These are phyloP conservation scores for Xylaria sp. DNA, from an alignment of 2,329 filamentous ascomycete species.

Conservation along the genomic window DNA sequence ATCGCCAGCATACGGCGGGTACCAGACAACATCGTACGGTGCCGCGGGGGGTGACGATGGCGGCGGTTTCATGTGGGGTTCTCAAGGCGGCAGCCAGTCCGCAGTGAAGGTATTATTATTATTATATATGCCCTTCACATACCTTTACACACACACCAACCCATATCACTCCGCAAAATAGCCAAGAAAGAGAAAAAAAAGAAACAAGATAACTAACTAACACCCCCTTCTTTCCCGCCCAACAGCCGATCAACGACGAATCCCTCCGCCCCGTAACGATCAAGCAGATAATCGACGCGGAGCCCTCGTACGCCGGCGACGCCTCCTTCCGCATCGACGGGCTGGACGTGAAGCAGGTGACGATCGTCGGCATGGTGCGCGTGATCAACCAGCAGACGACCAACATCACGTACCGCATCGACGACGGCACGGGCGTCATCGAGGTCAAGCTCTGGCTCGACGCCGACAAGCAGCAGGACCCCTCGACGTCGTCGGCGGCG, in stretches of 20 bases:
- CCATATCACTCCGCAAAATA: not conserved
- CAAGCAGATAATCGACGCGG: constrained; percentile 89
- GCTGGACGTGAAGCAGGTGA: constrained; percentile 77
- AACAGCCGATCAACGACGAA: constrained; percentile 76
- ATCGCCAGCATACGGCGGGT: constrained; percentile 61
- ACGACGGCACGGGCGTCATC: constrained; percentile 92
- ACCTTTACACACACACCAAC: too few species aligned
- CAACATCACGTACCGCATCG: constrained; percentile 90
- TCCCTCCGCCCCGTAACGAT: constrained; percentile 93
- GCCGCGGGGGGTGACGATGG: constrained; percentile 68
- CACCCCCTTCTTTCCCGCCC: constrained; percentile 10
- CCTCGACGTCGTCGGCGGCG: constrained; percentile 53
- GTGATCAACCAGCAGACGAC: constrained; percentile 87
- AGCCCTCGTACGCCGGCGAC: constrained; percentile 70
- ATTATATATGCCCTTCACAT: not conserved
- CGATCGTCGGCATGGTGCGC: constrained; percentile 91
- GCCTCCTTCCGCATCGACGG: constrained; percentile 88
- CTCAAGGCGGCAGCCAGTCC: constrained; percentile 68
- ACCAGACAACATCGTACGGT: constrained; percentile 60
- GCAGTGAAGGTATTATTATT: constrained; percentile 44
- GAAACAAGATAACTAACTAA: not conserved
- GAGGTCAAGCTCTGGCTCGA: constrained; percentile 93
- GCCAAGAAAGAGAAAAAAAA: not conserved
- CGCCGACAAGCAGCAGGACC: constrained; percentile 63
- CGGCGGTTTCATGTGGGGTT: constrained; percentile 71